phyloP scores from a whole-genome alignment of 306 rosid genomes.

The Hippophae rhamnoides region DNA sequence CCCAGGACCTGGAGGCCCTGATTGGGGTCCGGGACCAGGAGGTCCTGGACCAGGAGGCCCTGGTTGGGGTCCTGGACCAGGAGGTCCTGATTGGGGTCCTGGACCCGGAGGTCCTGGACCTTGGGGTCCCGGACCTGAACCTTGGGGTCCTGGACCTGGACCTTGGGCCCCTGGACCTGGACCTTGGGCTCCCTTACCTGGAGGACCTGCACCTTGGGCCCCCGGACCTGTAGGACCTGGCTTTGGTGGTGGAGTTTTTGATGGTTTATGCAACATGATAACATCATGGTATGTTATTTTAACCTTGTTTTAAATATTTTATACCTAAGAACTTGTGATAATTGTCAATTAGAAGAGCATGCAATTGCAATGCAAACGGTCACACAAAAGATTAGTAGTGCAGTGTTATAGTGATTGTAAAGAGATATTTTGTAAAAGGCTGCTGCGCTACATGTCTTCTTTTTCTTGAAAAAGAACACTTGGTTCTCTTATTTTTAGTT shows the following conservation, averaged over 20 bases:
- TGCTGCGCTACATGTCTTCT: too few species aligned
- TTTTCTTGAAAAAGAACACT: too few species aligned
- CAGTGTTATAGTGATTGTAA: too few species aligned
- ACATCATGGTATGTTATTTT: constrained; percentile 45
- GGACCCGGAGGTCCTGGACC: constrained; percentile 9
- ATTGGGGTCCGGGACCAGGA: constrained; percentile 11
- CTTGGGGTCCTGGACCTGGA: too few species aligned
- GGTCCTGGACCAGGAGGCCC: constrained; percentile 19
- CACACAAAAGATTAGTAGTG: too few species aligned
- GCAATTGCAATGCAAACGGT: not conserved
- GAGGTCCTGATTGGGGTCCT: not conserved
- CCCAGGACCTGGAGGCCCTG: constrained; percentile 29
- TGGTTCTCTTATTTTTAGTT: too few species aligned
- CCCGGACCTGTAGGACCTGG: too few species aligned
- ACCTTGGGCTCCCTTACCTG: constrained; percentile 13
- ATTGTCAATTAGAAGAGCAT: not conserved
- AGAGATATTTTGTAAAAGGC: too few species aligned
- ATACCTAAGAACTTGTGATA: not conserved
- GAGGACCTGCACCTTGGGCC: too few species aligned
- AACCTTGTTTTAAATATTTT: not conserved
- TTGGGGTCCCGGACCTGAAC: constrained; percentile 35
- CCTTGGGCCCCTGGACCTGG: too few species aligned
- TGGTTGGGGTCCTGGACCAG: constrained; percentile 14
- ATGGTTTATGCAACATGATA: constrained; percentile 46
- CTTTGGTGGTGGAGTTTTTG: constrained; percentile 35